A percentile compares a stretch with the other conserved stretches of the same genome.
phyloP scores from a whole-genome alignment of 768 basidiomycete genomes.

The Amanita rubescens region DNA sequence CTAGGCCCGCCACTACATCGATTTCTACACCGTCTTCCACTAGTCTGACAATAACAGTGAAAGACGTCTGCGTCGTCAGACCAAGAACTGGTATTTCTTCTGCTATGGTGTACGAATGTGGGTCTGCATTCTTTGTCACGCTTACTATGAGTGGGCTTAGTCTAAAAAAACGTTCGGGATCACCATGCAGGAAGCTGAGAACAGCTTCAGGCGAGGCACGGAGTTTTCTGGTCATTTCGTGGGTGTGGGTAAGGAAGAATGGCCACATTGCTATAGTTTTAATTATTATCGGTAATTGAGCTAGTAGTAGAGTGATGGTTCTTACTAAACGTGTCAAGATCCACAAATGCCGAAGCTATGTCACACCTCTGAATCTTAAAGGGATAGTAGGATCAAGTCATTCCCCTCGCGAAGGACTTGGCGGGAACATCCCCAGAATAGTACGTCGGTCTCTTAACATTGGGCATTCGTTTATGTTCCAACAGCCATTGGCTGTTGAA shows the following conservation, averaged over 20 bases:
- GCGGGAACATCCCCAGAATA: too few relatives aligned
- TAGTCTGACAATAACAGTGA: conserved; percentile 13
- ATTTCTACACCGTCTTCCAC: conserved; percentile 19
- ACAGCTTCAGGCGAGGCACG: conserved; percentile 15
- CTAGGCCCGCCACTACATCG: conserved; percentile 18
- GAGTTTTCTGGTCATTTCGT: conserved; percentile 18
- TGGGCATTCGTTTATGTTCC: too few relatives aligned
- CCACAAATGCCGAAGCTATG: too few relatives aligned
- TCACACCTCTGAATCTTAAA: too few relatives aligned
- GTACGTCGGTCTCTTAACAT: too few relatives aligned
- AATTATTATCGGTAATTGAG: too few relatives aligned
- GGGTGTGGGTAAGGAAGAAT: conserved; percentile 22
- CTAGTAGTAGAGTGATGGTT: too few relatives aligned
- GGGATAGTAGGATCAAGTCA: too few relatives aligned
- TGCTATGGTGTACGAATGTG: conserved; percentile 21
- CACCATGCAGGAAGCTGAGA: conserved; percentile 24
- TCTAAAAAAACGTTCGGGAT: conserved; percentile 22
- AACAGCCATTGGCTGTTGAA: too few relatives aligned
- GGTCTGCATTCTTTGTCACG: conserved; percentile 17
- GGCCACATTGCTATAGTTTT: conserved; percentile 29
- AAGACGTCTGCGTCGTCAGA: conserved; percentile 21
- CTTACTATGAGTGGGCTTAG: conserved; percentile 24
- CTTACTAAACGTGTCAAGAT: too few relatives aligned
- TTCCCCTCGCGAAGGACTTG: too few relatives aligned
- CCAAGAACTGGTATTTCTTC: conserved; percentile 23